Evolutionary conservation across 2,329 filamentous ascomycete species (phyloP).

Genomic region (Nemania sp.): DNA sequence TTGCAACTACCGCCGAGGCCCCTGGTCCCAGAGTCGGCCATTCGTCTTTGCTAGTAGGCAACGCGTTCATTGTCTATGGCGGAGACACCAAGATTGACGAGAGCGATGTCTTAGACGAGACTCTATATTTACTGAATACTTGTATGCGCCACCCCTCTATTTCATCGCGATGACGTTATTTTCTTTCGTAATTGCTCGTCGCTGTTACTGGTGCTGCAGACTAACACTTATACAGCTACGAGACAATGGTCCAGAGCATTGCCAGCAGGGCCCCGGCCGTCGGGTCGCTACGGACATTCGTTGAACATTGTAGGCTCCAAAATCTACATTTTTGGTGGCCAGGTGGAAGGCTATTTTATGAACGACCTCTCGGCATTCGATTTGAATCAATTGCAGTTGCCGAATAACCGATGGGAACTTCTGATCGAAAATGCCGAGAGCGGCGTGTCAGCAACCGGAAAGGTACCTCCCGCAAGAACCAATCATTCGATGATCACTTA

Average conservation of each 20-base stretch:
- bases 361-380: conserved; percentile 97
- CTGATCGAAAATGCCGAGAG: conserved; percentile 81
- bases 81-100: conserved; percentile 98
- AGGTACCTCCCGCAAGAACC: conserved; percentile 87
- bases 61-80: conserved; percentile 98
- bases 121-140: conserved; percentile 94
- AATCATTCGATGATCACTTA: conserved; percentile 94
- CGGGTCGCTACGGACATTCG: conserved; percentile 94
- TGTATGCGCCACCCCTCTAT: conserved; percentile 71
- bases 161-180: conserved; percentile 33
- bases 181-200: conserved; percentile 13
- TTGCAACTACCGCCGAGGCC: conserved; percentile 91
- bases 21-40: conserved; percentile 96
- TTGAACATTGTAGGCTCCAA: conserved; percentile 97
- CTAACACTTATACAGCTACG: conserved; percentile 72
- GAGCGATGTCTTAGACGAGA: conserved; percentile 90
- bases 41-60: conserved; percentile 92
- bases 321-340: conserved; percentile 96
- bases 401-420: conserved; percentile 93
- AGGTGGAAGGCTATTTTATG: conserved; percentile 98
- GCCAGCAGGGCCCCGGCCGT: conserved; percentile 85
- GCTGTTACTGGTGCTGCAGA: conserved; percentile 1
- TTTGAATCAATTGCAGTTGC: conserved; percentile 90
- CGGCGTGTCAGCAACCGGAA: conserved; percentile 68
- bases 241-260: conserved; percentile 97